These are phyloP conservation scores for Yarrowia alimentaria DNA, from an alignment of 805 yeast species.

Conservation along the genomic window DNA sequence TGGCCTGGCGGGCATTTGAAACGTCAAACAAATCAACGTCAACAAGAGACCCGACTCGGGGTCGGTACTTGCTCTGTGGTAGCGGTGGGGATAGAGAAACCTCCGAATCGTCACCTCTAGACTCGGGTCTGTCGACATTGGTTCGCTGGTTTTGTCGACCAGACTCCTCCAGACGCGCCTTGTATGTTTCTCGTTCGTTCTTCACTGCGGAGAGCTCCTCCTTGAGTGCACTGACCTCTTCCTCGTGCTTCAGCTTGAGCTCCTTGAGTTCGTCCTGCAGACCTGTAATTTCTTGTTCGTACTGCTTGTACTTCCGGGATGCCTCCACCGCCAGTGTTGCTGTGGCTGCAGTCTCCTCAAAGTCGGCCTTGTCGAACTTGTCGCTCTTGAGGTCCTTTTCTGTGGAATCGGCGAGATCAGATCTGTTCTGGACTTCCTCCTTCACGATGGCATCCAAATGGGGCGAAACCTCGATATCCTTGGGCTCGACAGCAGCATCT, in stretches of 20 bases:
- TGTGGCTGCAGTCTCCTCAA: constrained; percentile 20
- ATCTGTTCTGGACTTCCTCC: constrained; percentile 32
- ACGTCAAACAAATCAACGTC: constrained; percentile 45
- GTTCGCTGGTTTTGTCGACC: constrained; percentile 32
- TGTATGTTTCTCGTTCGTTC: constrained; percentile 29
- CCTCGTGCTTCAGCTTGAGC: constrained; percentile 28
- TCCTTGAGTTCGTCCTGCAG: constrained; percentile 34
- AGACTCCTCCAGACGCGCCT: constrained; percentile 30
- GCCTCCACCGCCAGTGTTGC: constrained; percentile 22
- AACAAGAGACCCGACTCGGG: constrained; percentile 36
- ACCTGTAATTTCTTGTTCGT: background rate
- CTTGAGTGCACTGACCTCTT: constrained; percentile 24
- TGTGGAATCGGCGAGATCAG: constrained; percentile 29
- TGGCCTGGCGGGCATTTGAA: constrained; percentile 45
- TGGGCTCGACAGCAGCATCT: background rate
- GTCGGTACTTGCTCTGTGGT: constrained; percentile 11
- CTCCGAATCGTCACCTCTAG: constrained; percentile 31
- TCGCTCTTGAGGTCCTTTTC: constrained; percentile 28
- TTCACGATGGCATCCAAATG: constrained; percentile 24
- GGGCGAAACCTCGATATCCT: constrained; percentile 10
- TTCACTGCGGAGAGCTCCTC: constrained; percentile 27
- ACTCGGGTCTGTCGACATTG: constrained; percentile 27
- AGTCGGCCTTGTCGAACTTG: constrained; percentile 25
- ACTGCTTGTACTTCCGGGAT: constrained; percentile 11
- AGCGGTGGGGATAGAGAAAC: constrained; percentile 34